Evolutionary conservation across 164 flowering plant species (phyloP), one percentile per base, ranked within the genome.

Genomic region (Buxus sempervirens): DNA sequence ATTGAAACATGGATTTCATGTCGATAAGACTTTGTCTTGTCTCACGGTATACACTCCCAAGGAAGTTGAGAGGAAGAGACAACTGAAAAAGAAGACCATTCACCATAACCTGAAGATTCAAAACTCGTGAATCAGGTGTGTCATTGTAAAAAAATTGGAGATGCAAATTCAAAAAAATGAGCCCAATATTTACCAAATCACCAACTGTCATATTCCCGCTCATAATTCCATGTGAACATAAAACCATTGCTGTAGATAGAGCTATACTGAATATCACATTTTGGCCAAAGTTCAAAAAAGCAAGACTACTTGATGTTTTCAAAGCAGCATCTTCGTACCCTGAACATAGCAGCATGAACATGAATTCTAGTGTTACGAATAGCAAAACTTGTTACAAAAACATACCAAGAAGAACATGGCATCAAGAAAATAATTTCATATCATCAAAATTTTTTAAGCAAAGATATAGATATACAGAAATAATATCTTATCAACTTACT

Each of bases 31-130:
- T 88, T 72, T 96, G 99, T 54, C 91, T 77, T 23, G 98, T 93
- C 77, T 96, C 98, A 68, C 99, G 92, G 74, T 92, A 96, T 54
- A 96, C 99, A 81, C 98, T 88, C 15, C 99, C 99, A 72, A 96
- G 98, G 79, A 92, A 96, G 70, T 96, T 96, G 60, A 96, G 93
- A 22, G 99, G 98, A 71, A 96, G 88, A 71, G 99, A 96, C 0
- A 96, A 84, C 76, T 93, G 98, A 77, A 90, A 93, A 15, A 93
- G 89, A 66, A 96, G 93, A 70, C 99, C 99, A 77, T 93, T 96
- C 62, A 93, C 98, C 98, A 96, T 96, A 56, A 96, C 96, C 98
- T 92, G 82, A 36, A 56, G 56, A 27, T 54, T 41, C 70, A 64
- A 66, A 49, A 45, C 51, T 26, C n/a, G n/a, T 20, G 26, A 26